Evolutionary conservation across 805 yeast genomes (phyloP), one percentile per base, ranked within the genome.

Genomic region (Candida vaughaniae): DNA sequence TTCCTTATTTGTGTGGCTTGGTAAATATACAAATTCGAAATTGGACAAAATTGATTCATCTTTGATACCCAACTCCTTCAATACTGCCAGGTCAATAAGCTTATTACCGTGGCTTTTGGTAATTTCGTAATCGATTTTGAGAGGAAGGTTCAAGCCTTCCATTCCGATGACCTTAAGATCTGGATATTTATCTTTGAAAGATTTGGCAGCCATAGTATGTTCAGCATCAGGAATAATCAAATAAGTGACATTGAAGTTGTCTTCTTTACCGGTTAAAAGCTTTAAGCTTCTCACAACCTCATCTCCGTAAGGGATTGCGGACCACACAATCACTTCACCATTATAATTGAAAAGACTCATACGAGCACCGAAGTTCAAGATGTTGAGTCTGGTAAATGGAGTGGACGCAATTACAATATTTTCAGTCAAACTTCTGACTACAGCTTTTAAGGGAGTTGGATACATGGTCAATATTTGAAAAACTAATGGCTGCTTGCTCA

Each of bases 211-310:
- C 76, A 82, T 59, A 1, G 84, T 78, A 51, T 82, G 89, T 45
- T 78, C 84, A 22, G 45, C 50, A 49, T 82, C 85, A 2, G 88
- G 87, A 31, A 82, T 66, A 28, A 83, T 66, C 25, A 79, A 61
- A 43, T 77, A 73, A 2, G 71, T 54, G 27, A 79, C 65, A 19
- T 69, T 66, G 42, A 48, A 52, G 31, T 58, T 56, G 1, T 64
- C 55, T 3, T 58, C 54, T 14, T 59, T 60, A 4, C 62, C 64
- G 1, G 63, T 52, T 8, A 60, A 47, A 15, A 61, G 42, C 22
- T 53, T 44, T 38, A 78, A 42, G 1, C 73, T 66, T 25, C 58
- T 57, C 16, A 61, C 60, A 5, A 75, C 73, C 15, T 62, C 69
- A 2, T 62, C 61, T 4, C 78, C 73, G 46, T 72, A 70, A 2